Evolutionary conservation across 371 early-diverging fungal genomes (phyloP), one percentile per base, ranked within the genome.

Genomic region (Chytridiales sp.): DNA sequence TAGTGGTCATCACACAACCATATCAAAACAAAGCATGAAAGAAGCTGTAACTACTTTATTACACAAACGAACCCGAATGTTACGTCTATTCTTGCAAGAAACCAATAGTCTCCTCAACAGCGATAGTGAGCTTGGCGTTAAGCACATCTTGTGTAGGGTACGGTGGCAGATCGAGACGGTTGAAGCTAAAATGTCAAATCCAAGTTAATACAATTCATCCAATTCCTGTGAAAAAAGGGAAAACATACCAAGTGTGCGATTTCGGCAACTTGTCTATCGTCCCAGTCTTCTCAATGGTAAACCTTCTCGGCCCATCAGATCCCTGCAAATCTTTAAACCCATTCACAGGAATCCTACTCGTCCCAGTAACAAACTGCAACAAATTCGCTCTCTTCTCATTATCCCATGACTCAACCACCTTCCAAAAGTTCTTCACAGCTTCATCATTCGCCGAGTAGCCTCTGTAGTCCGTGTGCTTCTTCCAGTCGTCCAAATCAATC

Each of bases 401-500:
- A 63, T 94, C 95, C 87, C 90, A 93, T 19, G 80, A 76, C 26
- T 85, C 73, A 3, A 99, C 87, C 67, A 85, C 87, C 77, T 90
- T 85, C 99, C 99, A 99, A 86, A 97, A 99, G 94, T 94, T 94
- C 68, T 90, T 89, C 48, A 98, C 84, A n/a, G 92, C 92, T 68
- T 92, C 91, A 73, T 96, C 97, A 55, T 89, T 86, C 72, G 92
- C 92, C 3, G 93, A 91, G 82, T 95, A 99, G 24, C 97, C 95
- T 46, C 94, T 80, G 70, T 98, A 99, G 62, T 94, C 95, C 11
- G 98, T 95, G 68, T 97, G 92, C 75, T 95, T 97, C 69, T 90
- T 92, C 99, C 99, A 99, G 72, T 99, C 99, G 64, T 99, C 99
- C 48, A 98, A 85, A 73, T 99, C 98, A 61, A 99, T 93, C 58